phyloP scores from a whole-genome alignment of 257 asterid genomes.

The Haberlea rhodopensis region DNA sequence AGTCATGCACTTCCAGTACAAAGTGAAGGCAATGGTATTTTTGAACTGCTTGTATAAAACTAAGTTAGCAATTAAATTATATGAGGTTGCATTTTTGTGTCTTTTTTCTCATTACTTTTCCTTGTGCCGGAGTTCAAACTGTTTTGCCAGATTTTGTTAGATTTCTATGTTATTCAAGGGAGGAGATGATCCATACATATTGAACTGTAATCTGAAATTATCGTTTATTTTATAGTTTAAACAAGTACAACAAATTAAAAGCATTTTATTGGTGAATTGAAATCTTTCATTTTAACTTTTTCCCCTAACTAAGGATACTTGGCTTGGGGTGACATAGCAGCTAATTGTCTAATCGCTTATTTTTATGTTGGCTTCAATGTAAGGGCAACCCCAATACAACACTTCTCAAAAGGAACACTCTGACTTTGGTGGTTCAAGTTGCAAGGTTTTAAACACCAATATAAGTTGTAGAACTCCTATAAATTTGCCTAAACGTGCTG shows the following conservation, averaged over 20 bases:
- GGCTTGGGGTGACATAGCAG: constrained; percentile 10
- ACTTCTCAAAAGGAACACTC: constrained; percentile 33
- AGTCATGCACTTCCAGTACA: not conserved
- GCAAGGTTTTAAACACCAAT: constrained; percentile 26
- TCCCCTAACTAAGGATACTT: not conserved
- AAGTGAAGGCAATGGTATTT: not conserved
- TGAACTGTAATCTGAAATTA: constrained; percentile 12
- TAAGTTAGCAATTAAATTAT: not conserved
- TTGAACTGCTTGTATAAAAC: not conserved
- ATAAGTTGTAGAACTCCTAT: constrained; percentile 29
- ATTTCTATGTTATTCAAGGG: constrained; percentile 15
- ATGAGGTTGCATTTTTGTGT: not conserved
- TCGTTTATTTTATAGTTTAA: constrained; percentile 4
- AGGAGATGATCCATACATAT: constrained; percentile 18
- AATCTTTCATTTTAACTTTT: not conserved
- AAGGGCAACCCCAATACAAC: constrained; percentile 39
- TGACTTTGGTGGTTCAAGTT: constrained; percentile 32
- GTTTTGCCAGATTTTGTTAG: no score
- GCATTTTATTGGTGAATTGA: constrained; percentile 22
- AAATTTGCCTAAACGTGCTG: constrained; percentile 62
- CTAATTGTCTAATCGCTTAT: constrained; percentile 20
- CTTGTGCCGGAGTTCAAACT: no score
- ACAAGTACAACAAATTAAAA: constrained; percentile 8
- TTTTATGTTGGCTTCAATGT: constrained; percentile 27
- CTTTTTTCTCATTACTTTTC: not conserved